A percentile compares a stretch with the other conserved stretches of the same genome.
phyloP scores from a whole-genome alignment of 164 flowering plant genomes.

The Stephania japonica region DNA sequence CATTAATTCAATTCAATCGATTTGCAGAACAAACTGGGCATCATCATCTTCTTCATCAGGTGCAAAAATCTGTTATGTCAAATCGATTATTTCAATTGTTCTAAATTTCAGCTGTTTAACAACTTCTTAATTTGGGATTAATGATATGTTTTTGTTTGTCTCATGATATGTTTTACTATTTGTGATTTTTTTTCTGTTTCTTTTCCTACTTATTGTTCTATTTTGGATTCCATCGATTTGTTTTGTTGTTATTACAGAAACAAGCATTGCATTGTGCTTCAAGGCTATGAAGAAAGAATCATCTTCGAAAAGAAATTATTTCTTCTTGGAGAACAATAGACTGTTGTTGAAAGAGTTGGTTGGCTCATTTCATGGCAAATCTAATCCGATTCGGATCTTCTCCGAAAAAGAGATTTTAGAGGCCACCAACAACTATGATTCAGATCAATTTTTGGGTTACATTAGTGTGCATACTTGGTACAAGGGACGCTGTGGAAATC shows the following conservation, averaged over 20 bases:
- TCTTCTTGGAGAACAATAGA: background rate
- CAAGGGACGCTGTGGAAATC: background rate
- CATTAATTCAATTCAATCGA: too few relatives aligned
- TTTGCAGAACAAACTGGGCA: too few relatives aligned
- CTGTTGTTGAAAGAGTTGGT: background rate
- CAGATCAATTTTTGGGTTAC: background rate
- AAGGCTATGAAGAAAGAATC: background rate
- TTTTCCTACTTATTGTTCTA: too few relatives aligned
- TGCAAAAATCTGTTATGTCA: too few relatives aligned
- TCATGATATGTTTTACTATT: too few relatives aligned
- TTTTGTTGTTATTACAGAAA: background rate
- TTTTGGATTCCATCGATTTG: too few relatives aligned
- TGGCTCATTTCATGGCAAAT: background rate
- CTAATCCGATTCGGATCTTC: constrained; percentile 2
- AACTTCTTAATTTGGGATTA: too few relatives aligned
- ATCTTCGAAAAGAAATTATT: background rate
- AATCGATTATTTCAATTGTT: too few relatives aligned
- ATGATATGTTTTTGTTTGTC: too few relatives aligned
- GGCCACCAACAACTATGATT: constrained; percentile 2
- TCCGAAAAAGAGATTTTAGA: background rate
- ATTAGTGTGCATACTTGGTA: background rate
- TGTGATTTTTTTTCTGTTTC: too few relatives aligned
- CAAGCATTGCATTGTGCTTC: background rate
- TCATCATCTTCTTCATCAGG: too few relatives aligned
- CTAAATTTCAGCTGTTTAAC: too few relatives aligned